Base-by-base conservation (phyloP, 768 basidiomycete genomes). In the Trametes villosa region DNA sequence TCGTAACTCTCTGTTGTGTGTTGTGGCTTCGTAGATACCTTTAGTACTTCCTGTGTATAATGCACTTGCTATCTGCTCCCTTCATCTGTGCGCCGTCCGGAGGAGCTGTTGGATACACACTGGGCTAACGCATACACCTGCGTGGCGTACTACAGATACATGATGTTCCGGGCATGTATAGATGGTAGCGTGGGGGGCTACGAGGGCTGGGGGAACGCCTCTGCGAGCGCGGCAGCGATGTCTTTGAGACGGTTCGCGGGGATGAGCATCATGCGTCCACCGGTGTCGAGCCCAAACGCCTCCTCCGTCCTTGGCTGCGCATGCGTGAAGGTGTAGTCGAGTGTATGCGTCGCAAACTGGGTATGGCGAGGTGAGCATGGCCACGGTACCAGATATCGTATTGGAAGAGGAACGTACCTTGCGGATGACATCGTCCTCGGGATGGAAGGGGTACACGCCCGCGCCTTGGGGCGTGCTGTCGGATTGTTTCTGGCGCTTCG, bases 341-440 rank as follows among this genome's bases (percentile, higher is more conserved):
- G 67, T 1, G 80, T 72, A 57, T 83, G 78, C 1, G 77, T 67
- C 1, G 88, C 82, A 53, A 80, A 72, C 85, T 90, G 66, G 30
- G 22, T 24, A n/a, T 36, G 30, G 9, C n/a, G 46, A 22, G 22
- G 44, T 30, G 33, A 13, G 27, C 17, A 51, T 36, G 9, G 33
- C 15, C 22, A 57, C 42, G 46, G 24, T 13, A 27, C 18, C n/a
- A 46, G 29, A 38, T 20, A 60, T 24, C n/a, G n/a, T n/a, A n/a
- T n/a, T n/a, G n/a, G 46, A 30, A 57, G 15, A 27, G 47, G 67
- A 24, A 63, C 83, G 45, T 51, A 91, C 92, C 77, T 85, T 74
- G 57, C 82, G 80, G 52, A 94, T 85, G 41, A 78, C 78, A 41
- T 88, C 87, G 72, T 97, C 95, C 71, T 97, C 96, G 0, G 90